phyloP scores from a whole-genome alignment of 1,284 basidiomycete genomes.

The Neolentinus lepideus region DNA sequence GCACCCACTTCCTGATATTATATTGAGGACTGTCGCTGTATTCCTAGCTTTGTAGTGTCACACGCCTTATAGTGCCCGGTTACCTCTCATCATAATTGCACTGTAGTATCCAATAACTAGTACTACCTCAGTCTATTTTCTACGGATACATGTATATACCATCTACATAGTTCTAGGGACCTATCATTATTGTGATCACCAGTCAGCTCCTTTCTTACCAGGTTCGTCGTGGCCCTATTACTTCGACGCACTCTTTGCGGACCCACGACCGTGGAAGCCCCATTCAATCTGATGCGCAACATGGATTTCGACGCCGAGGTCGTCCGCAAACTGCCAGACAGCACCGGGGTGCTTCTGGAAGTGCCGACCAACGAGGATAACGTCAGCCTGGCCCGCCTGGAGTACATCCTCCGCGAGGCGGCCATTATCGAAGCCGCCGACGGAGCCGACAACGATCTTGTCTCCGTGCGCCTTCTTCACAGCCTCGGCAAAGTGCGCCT shows the following conservation, averaged over 20 bases:
- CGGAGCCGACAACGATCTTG: slow-evolving; percentile 42
- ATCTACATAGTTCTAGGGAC: too few species aligned
- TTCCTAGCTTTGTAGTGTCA: background rate
- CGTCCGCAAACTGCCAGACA: slow-evolving; percentile 45
- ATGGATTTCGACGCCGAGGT: slow-evolving; percentile 37
- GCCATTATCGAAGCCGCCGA: slow-evolving; percentile 57
- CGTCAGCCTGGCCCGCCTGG: slow-evolving; percentile 34
- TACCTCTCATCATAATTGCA: background rate
- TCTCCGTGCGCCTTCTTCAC: slow-evolving; percentile 37
- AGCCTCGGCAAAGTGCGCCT: slow-evolving; percentile 35
- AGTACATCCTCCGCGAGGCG: slow-evolving; percentile 57
- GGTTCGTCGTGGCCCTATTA: slow-evolving; percentile 1
- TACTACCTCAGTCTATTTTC: background rate
- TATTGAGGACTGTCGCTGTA: background rate
- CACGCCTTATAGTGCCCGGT: background rate
- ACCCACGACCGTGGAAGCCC: slow-evolving; percentile 24
- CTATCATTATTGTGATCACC: background rate
- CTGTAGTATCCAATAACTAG: background rate
- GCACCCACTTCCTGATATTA: background rate
- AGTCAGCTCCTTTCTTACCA: background rate
- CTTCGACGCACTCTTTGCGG: background rate
- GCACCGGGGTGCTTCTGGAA: slow-evolving; percentile 51
- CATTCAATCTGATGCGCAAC: slow-evolving; percentile 46
- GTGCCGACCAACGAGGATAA: slow-evolving; percentile 41
- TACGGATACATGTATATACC: background rate